These are phyloP conservation scores for Rosa persica DNA, from an alignment of 306 rosid genomes.

Conservation along the genomic window DNA sequence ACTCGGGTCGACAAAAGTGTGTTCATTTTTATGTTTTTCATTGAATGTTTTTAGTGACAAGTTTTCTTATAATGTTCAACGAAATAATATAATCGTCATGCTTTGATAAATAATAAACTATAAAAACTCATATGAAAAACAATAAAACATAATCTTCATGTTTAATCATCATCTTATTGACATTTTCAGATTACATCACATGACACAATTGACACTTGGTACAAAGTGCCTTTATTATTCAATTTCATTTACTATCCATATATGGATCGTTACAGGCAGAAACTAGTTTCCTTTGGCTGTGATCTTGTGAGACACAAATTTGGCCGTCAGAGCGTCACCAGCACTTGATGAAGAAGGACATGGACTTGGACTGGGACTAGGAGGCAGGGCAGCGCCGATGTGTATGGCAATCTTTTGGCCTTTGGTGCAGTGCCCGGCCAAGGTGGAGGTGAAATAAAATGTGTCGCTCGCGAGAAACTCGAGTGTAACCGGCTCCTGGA, in stretches of 20 bases:
- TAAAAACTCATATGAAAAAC: background rate
- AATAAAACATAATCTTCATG: background rate
- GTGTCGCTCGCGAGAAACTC: background rate
- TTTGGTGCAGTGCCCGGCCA: slow-evolving; percentile 15
- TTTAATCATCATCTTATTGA: background rate
- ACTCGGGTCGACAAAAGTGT: no score
- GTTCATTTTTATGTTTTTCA: no score
- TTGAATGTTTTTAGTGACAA: no score
- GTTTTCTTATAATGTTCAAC: no score
- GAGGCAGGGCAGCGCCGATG: background rate
- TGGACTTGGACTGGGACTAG: slow-evolving; percentile 5
- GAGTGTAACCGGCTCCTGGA: background rate
- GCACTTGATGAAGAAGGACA: slow-evolving; percentile 7
- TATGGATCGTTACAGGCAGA: background rate
- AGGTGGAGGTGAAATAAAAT: slow-evolving; percentile 13
- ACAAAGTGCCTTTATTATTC: background rate
- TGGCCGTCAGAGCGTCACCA: background rate
- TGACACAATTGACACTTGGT: no score
- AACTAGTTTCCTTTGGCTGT: background rate
- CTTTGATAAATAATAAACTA: no score
- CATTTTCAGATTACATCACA: background rate
- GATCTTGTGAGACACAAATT: background rate
- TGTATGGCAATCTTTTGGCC: slow-evolving; percentile 18
- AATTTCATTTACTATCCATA: background rate
- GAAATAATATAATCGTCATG: no score